These are phyloP conservation scores for Citrus maxima DNA, from an alignment of 345 rosid species.

Conservation along the genomic window DNA sequence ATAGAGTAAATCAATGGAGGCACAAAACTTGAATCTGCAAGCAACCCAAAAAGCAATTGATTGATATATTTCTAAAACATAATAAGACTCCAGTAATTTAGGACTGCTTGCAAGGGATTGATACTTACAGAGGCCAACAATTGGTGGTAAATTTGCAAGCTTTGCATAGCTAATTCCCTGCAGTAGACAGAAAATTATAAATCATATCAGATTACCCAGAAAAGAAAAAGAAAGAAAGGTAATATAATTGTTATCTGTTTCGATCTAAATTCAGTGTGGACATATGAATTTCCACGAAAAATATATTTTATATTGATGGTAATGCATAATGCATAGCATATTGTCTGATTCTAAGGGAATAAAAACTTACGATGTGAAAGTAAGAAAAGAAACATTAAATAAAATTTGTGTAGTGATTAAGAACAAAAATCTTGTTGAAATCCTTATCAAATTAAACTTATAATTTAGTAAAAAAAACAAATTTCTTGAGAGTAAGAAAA, in stretches of 20 bases:
- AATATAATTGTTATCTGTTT: background rate
- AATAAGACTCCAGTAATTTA: background rate
- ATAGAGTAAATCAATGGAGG: conserved; percentile 87
- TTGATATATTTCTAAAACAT: background rate
- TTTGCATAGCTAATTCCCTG: conserved; percentile 99
- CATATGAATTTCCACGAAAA: background rate
- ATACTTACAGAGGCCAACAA: conserved; percentile 85
- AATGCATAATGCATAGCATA: background rate
- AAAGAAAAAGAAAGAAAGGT: background rate
- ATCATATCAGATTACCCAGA: conserved; percentile 4
- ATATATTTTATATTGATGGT: background rate
- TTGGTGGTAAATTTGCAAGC: conserved; percentile 95
- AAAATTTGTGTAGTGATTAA: background rate
- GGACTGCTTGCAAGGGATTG: background rate
- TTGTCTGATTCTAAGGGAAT: background rate
- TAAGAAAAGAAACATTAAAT: background rate
- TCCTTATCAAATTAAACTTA: background rate
- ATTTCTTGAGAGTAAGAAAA: background rate
- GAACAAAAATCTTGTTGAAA: conserved; percentile 17
- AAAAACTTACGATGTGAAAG: background rate
- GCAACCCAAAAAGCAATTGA: conserved; percentile 2
- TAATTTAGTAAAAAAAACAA: background rate
- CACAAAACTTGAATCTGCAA: conserved; percentile 97
- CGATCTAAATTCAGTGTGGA: background rate
- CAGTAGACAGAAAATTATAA: conserved; percentile 14